A percentile compares a stretch with the other conserved stretches of the same genome.
phyloP scores from a whole-genome alignment of 768 basidiomycete species.

The Podaxis sp. region DNA sequence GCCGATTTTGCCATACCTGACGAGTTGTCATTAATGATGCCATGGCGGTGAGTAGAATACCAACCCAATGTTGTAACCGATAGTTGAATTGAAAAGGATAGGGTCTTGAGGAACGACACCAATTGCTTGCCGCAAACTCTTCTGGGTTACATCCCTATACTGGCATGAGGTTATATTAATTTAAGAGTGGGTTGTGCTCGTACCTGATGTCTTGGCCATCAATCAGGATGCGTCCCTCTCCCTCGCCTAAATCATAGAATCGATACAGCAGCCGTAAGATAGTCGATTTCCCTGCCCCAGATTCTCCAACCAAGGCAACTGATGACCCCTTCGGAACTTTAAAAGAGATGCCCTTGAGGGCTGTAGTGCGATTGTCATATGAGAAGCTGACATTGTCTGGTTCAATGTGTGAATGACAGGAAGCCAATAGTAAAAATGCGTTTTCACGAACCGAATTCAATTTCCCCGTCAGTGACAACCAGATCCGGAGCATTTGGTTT shows the following conservation, averaged over 20 bases:
- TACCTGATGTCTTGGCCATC: constrained; percentile 82
- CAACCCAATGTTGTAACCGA: constrained; percentile 73
- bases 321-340: constrained; percentile 83
- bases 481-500: constrained; percentile 74
- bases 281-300: constrained; percentile 81
- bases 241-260: constrained; percentile 86
- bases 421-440: not conserved
- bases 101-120: constrained; percentile 91
- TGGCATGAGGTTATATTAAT: not conserved
- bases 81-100: constrained; percentile 69
- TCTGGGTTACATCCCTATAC: constrained; percentile 75
- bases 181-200: not conserved
- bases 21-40: constrained; percentile 4
- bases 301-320: constrained; percentile 88
- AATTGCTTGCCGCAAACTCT: constrained; percentile 74
- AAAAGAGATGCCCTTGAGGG: constrained; percentile 81
- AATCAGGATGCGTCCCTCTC: constrained; percentile 77
- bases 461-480: constrained; percentile 68
- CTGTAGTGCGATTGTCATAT: constrained; percentile 71
- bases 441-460: constrained; percentile 74
- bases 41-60: constrained; percentile 19
- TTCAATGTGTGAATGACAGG: constrained; percentile 2
- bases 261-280: constrained; percentile 86
- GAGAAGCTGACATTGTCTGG: constrained; percentile 85
- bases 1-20: constrained; percentile 78